These are phyloP conservation scores for Psilocybe azurescens DNA, from an alignment of 768 basidiomycete genomes.

Conservation along the genomic window DNA sequence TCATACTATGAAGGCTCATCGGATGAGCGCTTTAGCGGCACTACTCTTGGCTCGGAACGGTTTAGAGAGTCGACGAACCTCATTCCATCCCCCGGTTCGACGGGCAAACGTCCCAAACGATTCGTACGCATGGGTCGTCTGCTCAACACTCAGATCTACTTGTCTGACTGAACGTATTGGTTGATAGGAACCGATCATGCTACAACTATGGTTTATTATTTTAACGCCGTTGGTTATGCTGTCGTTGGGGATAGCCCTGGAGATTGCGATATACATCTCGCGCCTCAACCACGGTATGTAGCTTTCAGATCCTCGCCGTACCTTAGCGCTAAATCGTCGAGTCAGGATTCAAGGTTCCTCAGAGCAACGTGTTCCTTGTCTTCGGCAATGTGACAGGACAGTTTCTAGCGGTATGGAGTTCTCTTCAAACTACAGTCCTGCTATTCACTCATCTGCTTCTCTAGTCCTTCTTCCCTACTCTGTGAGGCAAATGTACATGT, in stretches of 20 bases:
- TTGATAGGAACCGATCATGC: conserved; percentile 38
- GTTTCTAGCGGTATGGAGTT: conserved; percentile 44
- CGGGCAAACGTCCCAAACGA: conserved; percentile 38
- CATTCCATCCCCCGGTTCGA: conserved; percentile 48
- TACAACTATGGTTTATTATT: conserved; percentile 41
- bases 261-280: conserved; percentile 50
- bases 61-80: conserved; percentile 52
- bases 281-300: conserved; percentile 44
- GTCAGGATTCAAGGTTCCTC: conserved; percentile 59
- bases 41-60: conserved; percentile 31
- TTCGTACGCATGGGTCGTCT: conserved; percentile 42
- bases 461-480: conserved; percentile 65
- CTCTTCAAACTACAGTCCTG: neutral
- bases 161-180: neutral
- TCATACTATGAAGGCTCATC: conserved; percentile 1
- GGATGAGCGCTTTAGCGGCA: conserved; percentile 18
- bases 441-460: conserved; percentile 1
- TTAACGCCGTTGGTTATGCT: conserved; percentile 49
- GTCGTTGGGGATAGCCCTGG: conserved; percentile 49
- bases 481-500: conserved; percentile 33
- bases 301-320: neutral
- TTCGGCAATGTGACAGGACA: conserved; percentile 54
- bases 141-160: neutral
- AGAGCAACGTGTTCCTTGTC: conserved; percentile 55
- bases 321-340: neutral